Base-by-base conservation (phyloP, 495 filamentous ascomycete species). In the Neurospora pannonica region DNA sequence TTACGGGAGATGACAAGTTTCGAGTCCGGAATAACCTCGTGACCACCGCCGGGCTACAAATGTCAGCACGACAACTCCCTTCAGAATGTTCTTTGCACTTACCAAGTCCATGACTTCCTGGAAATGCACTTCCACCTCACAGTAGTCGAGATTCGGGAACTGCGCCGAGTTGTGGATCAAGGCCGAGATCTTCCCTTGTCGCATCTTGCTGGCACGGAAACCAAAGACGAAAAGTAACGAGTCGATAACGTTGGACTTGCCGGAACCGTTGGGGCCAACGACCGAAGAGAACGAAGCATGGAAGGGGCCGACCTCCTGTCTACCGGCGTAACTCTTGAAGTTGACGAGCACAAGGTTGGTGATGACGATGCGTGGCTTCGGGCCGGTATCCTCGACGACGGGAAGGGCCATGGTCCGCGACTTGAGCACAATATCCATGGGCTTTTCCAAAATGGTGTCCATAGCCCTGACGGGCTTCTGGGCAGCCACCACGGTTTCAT, bases 211-310 rank as follows among this genome's bases (percentile, higher is more conserved):
- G 34, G 96, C 96, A 70, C 96, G 91, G 84, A 99, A 99, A 54
- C 96, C 96, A 77, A 99, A 99, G 31, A 99, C 96, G 79, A 99
- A 99, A 4, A 99, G 90, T 43, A 99, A 84, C 9, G 96, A 97
- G 82, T 99, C 96, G 81, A 99, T 99, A 70, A 99, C 96, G 79
- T 99, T 99, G 6, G 96, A 98, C 82, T 99, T 99, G 62, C 96
- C 96, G 24, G 97, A 98, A 73, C 96, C 96, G 81, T 99, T 99
- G 9, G 96, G 96, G 4, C 96, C 96, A 48, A 99, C 96, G 17
- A 99, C 96, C 0, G 96, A 98, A n/a, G 97, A 97, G 81, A 99
- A 99, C 0, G 96, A 99, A 19, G 93, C 86, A 83, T 99, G 96
- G 80, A 99, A 99, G 0, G 96, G 96, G 6, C 96, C 96, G 74